Evolutionary conservation across 148 eudicot genomes (phyloP).

Genomic region (Rheum nobile): DNA sequence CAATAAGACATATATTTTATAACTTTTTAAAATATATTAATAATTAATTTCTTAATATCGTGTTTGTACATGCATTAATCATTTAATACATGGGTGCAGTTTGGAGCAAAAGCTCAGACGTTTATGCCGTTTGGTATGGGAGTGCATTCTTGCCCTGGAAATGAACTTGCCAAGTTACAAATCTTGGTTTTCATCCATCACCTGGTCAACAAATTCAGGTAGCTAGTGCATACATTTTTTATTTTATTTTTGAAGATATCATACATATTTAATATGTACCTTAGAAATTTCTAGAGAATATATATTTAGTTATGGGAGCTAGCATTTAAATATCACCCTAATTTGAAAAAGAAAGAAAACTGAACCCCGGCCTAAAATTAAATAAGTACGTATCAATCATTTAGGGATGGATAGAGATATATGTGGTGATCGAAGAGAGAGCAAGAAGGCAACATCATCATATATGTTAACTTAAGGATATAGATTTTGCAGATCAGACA

Average conservation of each 20-base stretch:
- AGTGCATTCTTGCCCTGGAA: slow-evolving; percentile 85
- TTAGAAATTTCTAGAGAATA: background rate
- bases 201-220: slow-evolving; percentile 41
- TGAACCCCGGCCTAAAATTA: background rate
- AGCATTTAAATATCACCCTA: too few relatives aligned
- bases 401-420: background rate
- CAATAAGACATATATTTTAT: too few relatives aligned
- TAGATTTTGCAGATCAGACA: background rate
- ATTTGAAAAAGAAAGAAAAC: background rate
- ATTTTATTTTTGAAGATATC: too few relatives aligned
- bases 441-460: background rate
- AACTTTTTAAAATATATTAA: too few relatives aligned
- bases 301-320: too few relatives aligned
- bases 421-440: background rate
- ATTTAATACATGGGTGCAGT: slow-evolving; percentile 25
- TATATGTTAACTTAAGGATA: background rate
- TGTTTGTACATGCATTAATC: slow-evolving; percentile 1
- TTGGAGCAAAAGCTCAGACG: slow-evolving; percentile 55
- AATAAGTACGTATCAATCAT: background rate
- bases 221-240: background rate
- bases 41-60: too few relatives aligned
- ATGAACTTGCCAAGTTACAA: slow-evolving; percentile 80
- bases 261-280: too few relatives aligned
- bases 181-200: slow-evolving; percentile 77
- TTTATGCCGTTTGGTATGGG: slow-evolving; percentile 91